phyloP scores from a whole-genome alignment of 2,329 filamentous ascomycete genomes.

The Cryphonectria nitschkei region DNA sequence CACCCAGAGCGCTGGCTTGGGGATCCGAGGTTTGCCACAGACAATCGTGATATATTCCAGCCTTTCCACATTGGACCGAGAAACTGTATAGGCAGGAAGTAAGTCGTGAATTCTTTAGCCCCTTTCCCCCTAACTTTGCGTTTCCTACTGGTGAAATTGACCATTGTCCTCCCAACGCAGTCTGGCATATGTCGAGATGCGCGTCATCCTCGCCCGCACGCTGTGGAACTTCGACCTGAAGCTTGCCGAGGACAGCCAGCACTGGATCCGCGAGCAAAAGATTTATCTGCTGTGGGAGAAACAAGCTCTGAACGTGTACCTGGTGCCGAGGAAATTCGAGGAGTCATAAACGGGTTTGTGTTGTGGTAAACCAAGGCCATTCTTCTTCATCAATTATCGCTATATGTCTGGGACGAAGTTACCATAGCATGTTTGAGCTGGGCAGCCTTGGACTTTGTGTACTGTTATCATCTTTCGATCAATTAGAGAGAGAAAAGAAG shows the following conservation, averaged over 20 bases:
- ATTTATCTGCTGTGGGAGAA: slow-evolving; percentile 39
- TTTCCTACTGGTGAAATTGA: neutral
- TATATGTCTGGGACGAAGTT: neutral
- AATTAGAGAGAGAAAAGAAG: too few relatives aligned
- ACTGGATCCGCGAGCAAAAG: slow-evolving; percentile 36
- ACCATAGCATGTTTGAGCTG: neutral
- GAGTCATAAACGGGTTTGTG: neutral
- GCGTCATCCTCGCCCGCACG: slow-evolving; percentile 39
- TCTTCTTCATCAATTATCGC: too few relatives aligned
- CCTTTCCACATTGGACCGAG: slow-evolving; percentile 39
- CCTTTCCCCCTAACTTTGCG: neutral
- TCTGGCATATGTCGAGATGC: slow-evolving; percentile 43
- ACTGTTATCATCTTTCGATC: too few relatives aligned
- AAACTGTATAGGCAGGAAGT: slow-evolving; percentile 41
- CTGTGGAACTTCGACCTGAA: slow-evolving; percentile 41
- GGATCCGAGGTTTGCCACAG: slow-evolving; percentile 24
- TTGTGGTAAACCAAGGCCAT: neutral
- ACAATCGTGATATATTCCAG: slow-evolving; percentile 31
- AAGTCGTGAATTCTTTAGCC: slow-evolving; percentile 15
- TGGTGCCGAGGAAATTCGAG: slow-evolving; percentile 26
- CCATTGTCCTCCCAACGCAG: slow-evolving; percentile 24
- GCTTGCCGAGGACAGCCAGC: slow-evolving; percentile 33
- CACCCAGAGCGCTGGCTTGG: slow-evolving; percentile 42
- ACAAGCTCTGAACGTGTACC: slow-evolving; percentile 35
- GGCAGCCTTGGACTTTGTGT: neutral